Percentiles rank a stretch among this genome's conserved stretches.
These are phyloP conservation scores for Cavenderia fasciculata DNA, from an alignment of 78 protist species.

Conservation along the genomic window DNA sequence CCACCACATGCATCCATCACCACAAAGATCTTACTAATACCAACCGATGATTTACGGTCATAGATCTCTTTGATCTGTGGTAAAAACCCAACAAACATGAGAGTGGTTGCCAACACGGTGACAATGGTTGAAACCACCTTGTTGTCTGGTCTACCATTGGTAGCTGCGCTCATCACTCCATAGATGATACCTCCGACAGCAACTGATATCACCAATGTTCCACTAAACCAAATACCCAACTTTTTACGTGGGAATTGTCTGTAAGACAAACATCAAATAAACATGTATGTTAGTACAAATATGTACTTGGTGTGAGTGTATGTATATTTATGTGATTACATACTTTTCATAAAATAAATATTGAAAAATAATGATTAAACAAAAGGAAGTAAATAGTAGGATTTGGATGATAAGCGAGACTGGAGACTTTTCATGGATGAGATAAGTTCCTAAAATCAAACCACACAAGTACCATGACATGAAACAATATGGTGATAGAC, in stretches of 20 bases:
- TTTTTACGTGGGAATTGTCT: too few relatives aligned
- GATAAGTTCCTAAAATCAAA: conserved; percentile 20
- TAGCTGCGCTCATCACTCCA: background rate
- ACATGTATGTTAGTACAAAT: too few relatives aligned
- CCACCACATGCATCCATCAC: conserved; percentile 53
- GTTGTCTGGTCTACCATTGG: background rate
- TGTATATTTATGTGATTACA: too few relatives aligned
- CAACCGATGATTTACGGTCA: conserved; percentile 21
- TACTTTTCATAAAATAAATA: conserved; percentile 49
- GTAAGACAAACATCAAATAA: too few relatives aligned
- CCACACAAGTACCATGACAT: conserved; percentile 46
- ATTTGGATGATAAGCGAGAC: conserved; percentile 48
- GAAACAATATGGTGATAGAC: conserved; percentile 42
- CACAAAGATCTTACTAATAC: conserved; percentile 40
- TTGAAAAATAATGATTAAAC: conserved; percentile 26
- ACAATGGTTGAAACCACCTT: background rate
- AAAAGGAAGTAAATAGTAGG: conserved; percentile 4
- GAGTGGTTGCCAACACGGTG: background rate
- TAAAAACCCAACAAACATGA: conserved; percentile 58
- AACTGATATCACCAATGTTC: background rate
- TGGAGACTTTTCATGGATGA: conserved; percentile 3
- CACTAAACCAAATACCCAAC: background rate
- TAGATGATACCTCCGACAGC: conserved; percentile 6
- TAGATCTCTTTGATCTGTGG: conserved; percentile 39
- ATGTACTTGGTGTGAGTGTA: too few relatives aligned